Base-by-base conservation (phyloP, 257 asterid species). In the Anisodus tanguticus region DNA sequence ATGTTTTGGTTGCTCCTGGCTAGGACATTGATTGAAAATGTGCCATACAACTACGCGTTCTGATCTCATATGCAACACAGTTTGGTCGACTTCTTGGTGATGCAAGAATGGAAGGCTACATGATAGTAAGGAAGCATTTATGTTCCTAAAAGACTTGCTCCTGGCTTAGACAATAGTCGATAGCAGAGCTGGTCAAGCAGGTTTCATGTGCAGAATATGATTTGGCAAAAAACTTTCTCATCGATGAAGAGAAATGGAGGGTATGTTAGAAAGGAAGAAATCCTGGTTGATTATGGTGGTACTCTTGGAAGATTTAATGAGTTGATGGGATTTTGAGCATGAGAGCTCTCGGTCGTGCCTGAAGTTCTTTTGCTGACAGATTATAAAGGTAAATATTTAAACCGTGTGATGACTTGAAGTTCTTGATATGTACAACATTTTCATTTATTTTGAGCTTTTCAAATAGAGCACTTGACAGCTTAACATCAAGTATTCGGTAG, bases 1-100 rank as follows among this genome's bases (percentile, higher is more conserved):
- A 26, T 76, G 81, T 3, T 53, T 8, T 69, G 4, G 26, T 51
- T 26, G 98, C 26, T 22, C 26, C 63, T 76, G 81, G 47, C 64
- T 53, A 54, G 81, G 81, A 26, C 26, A 76, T 54, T 31, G 63
- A 26, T 76, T 76, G 64, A 26, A 22, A 22, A 22, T 22, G 26
- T 76, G 81, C 26, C 63, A 22, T 22, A 53, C 43, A 53, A 22
- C 26, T 22, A 7, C 3, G 4, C 49, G 53, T 13, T 47, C 26
- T 76, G 81, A 76, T 76, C 8, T 31, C 9, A 26, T 53, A 64
- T 51, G 64, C 64, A 26, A 51, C 41, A 76, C 1, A 63, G 26
- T 53, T 26, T 76, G 62, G 37, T 53, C 26, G 43, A 76, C 49
- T 76, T 39, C 47, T 26, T 26, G 64, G 49, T 76, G 81, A 26